A percentile compares a stretch with the other conserved stretches of the same genome.
phyloP scores from a whole-genome alignment of 208 protist genomes.

The Trichomonas vaginalis region DNA sequence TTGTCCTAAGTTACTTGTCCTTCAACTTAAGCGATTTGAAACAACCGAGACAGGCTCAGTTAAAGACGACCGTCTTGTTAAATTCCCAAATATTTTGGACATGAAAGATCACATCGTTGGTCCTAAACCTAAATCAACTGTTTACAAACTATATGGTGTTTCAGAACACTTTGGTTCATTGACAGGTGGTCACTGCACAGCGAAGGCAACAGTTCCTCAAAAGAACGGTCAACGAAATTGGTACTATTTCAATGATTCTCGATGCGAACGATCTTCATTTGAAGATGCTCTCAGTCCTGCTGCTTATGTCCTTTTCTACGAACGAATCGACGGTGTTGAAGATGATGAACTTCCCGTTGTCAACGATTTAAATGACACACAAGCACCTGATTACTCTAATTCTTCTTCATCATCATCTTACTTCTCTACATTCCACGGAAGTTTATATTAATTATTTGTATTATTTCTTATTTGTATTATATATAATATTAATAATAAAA shows the following conservation, averaged over 20 bases:
- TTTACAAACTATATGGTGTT: background rate
- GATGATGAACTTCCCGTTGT: background rate
- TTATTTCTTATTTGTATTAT: no score
- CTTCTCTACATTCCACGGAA: no score
- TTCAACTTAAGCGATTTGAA: slow-evolving; percentile 40
- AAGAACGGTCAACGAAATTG: background rate
- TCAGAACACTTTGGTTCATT: background rate
- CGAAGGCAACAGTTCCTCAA: background rate
- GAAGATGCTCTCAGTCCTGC: background rate
- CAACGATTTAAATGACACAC: background rate
- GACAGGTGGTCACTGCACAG: background rate
- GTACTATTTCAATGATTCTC: background rate
- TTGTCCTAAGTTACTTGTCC: slow-evolving; percentile 35
- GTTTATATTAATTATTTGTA: no score
- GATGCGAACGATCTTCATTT: no score
- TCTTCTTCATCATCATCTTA: background rate
- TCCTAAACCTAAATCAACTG: background rate
- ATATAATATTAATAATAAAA: no score
- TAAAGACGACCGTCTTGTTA: background rate
- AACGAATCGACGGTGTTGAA: background rate
- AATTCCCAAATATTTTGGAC: background rate
- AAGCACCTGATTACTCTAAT: background rate
- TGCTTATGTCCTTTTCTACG: slow-evolving; percentile 48
- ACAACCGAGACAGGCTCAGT: background rate
- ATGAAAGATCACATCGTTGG: background rate